Base-by-base conservation (phyloP, 169 alveolate species). In the Plasmodium vinckei region DNA sequence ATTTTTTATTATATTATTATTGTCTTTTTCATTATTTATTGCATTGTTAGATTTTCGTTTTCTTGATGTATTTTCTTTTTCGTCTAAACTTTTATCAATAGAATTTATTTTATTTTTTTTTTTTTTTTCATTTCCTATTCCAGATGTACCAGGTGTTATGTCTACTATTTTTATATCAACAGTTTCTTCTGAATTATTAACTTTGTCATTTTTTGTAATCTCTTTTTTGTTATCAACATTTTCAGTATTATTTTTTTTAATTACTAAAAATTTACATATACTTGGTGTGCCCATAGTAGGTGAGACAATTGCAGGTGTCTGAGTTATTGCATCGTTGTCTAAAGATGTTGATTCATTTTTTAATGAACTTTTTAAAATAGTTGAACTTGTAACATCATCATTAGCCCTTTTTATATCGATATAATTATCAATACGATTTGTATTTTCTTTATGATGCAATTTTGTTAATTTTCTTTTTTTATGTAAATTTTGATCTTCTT, bases 371-470 rank as follows among this genome's bases (percentile, higher is more conserved):
- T 25, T 61, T 46, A 25, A 21, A 51, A 21, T 67, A 23, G 47
- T 13, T 25, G n/a, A 42, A 61, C 53, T 53, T 17, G 19, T 17
- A 61, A 9, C 33, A 25, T 10, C 33, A 25, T 65, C 71, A 54
- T 15, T 15, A 44, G 7, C 42, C 49, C 56, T 79, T 21, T 79
- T 79, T 65, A 79, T 67, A 46, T 51, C 54, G 17, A 79, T 67
- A 65, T 25, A 79, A 53, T 79, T 67, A 49, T 79, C 89, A 39
- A 79, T 79, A 19, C 42, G 25, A 59, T 65, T 65, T 15, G 68
- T 17, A 67, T 79, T 79, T 21, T 79, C 89, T 46, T 79, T 79
- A 23, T 79, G 33, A 42, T 79, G 79, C 25, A 79, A 47, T 54
- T 53, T 67, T 10, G 57, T 64, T 65, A 65, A 67, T 59, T 67